Evolutionary conservation across 2,329 filamentous ascomycete species (phyloP).

Genomic region (Epichloe bromicola): DNA sequence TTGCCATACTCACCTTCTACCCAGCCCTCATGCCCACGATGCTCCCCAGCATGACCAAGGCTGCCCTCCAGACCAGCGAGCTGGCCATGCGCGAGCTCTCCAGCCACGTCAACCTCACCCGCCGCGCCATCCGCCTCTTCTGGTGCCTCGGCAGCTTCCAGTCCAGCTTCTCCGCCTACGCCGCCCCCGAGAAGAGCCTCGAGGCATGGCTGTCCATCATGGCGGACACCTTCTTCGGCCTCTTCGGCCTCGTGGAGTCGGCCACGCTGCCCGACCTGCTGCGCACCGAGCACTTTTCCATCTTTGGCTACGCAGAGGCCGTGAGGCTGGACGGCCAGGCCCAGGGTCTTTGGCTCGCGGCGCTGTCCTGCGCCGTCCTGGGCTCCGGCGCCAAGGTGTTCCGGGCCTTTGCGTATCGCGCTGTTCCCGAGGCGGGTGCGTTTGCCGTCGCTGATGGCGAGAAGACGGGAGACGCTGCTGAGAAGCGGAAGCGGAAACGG

Average conservation of each 20-base stretch:
- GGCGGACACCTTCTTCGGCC: constrained; percentile 45
- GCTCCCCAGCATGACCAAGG: constrained; percentile 12
- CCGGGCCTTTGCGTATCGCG: constrained; percentile 21
- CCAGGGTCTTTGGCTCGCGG: constrained; percentile 58
- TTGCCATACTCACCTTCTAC: constrained; percentile 34
- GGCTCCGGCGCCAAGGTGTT: constrained; percentile 28
- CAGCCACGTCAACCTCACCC: constrained; percentile 31
- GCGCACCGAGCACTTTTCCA: constrained; percentile 28
- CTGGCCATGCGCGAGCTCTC: constrained; percentile 23
- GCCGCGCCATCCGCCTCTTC: constrained; percentile 56
- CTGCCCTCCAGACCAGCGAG: constrained; percentile 16
- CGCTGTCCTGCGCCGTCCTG: constrained; percentile 38
- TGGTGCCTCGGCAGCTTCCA: constrained; percentile 51
- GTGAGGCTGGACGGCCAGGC: constrained; percentile 41
- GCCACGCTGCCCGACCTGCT: constrained; percentile 44
- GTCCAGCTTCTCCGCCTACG: constrained; percentile 26
- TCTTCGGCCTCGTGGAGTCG: constrained; percentile 56
- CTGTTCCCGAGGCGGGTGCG: constrained; percentile 20
- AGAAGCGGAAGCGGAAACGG: constrained; percentile 21
- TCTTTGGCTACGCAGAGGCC: constrained; percentile 39
- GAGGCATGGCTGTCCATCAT: constrained; percentile 40
- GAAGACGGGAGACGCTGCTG: constrained; percentile 12
- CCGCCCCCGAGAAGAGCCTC: constrained; percentile 13
- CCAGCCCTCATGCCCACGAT: constrained; percentile 26
- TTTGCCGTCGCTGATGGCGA: constrained; percentile 9